A percentile compares a stretch with the other conserved stretches of the same genome.
These are phyloP conservation scores for Rhodotorula sp. DNA, from an alignment of 1,284 basidiomycete genomes.

Conservation along the genomic window DNA sequence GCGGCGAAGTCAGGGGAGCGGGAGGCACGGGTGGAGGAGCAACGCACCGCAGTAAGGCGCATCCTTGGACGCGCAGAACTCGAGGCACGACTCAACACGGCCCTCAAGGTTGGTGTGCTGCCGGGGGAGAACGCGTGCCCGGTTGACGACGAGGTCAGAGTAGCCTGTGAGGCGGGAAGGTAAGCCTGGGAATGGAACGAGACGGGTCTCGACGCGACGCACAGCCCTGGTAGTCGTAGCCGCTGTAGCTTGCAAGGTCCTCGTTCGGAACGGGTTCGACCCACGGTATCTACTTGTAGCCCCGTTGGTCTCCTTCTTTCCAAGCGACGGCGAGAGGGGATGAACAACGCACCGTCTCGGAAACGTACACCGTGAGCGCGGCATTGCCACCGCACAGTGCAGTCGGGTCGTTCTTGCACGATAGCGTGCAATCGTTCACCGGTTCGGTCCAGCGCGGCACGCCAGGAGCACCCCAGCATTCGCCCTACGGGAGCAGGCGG, in stretches of 20 bases:
- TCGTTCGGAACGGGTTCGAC: background rate
- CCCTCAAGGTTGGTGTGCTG: background rate
- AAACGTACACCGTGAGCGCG: background rate
- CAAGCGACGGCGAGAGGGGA: background rate
- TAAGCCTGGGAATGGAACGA: background rate
- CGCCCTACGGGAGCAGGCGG: background rate
- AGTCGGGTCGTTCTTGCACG: background rate
- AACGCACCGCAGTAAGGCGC: background rate
- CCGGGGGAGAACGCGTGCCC: background rate
- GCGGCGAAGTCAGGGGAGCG: background rate
- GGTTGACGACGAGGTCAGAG: slow-evolving; percentile 1
- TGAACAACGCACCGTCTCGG: background rate
- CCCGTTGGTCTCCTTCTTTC: background rate
- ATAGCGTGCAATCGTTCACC: background rate
- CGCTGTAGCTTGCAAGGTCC: background rate
- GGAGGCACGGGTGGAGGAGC: background rate
- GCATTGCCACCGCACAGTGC: background rate
- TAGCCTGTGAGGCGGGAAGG: background rate
- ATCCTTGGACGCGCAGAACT: background rate
- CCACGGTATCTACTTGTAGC: background rate
- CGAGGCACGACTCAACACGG: background rate
- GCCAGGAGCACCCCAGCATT: background rate
- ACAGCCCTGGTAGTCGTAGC: background rate
- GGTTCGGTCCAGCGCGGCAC: background rate
- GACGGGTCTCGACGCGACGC: background rate